Evolutionary conservation across 208 protist genomes (phyloP), one percentile per base, ranked within the genome.

Genomic region (Wallacemonas sp.): DNA sequence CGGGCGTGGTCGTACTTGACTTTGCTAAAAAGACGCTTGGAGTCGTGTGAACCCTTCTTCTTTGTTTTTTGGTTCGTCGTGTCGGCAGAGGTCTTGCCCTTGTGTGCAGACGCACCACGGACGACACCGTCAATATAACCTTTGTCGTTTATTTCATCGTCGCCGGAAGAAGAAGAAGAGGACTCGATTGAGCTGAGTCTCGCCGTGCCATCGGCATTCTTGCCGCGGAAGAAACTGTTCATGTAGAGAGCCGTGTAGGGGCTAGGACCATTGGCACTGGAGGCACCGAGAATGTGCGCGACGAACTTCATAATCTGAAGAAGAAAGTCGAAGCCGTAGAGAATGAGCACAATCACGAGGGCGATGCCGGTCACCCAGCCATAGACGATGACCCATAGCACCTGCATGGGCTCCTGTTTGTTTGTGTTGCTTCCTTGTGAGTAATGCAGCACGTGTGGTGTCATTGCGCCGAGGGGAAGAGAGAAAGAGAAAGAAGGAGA

Each of bases 291-390:
- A 36, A 58, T 47, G 26, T 8, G 31, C 15, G 66, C 77, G 33
- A 54, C 46, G 15, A 71, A 14, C 0, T 56, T 41, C 39, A 74
- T 65, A n/a, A 89, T n/a, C 0, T 58, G 33, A 3, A 71, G 44
- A 6, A 90, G 56, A 11, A 61, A 47, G 31, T 79, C 79, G 30
- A 80, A 72, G 53, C 77, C 81, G 60, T 84, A 87, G 27, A 90
- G 67, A 33, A 82, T 73, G 44, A 72, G 77, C 0, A 93, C 15
- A 11, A 77, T 49, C 0, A 88, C 72, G 1, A 62, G 63, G 6
- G 66, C 59, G 21, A 77, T 74, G 34, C 83, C 87, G 31, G 54
- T 22, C 9, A 82, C 44, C 77, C 80, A 90, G 46, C 86, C 86
- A 62, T 79, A 84, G 22, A 86, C 3, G 54, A 93, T 80, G 6